A percentile compares a stretch with the other conserved stretches of the same genome.
Evolutionary conservation across 169 alveolate genomes (phyloP).

Genomic region (Plasmodium reichenowi): DNA sequence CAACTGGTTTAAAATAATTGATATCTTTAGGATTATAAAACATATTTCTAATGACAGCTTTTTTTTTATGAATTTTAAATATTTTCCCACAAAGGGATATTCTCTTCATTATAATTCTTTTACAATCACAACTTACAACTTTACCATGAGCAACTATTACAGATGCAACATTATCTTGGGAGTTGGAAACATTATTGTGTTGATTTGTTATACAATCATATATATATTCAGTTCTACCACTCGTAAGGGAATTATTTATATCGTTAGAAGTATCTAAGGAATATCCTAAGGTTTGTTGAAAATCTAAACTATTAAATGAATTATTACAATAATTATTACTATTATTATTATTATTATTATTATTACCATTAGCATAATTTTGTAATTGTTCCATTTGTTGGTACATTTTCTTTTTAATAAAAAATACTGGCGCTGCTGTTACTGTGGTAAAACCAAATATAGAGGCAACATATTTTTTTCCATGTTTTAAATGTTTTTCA

Average conservation of each 20-base stretch:
- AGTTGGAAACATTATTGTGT: not conserved
- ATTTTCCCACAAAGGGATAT: conserved; percentile 98
- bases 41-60: conserved; percentile 98
- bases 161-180: not conserved
- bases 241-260: not conserved
- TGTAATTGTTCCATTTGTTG: conserved; percentile 5
- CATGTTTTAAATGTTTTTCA: conserved; percentile 75
- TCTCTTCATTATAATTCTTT: conserved; percentile 95
- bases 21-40: conserved; percentile 97
- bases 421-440: conserved; percentile 81
- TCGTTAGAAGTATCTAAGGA: not conserved
- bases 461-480: conserved; percentile 85
- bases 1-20: conserved; percentile 97
- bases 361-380: not conserved
- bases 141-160: conserved; percentile 90
- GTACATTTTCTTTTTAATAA: conserved; percentile 26
- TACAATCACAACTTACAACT: conserved; percentile 93
- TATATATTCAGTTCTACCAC: not conserved
- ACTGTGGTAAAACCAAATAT: conserved; percentile 86
- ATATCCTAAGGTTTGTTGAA: not conserved
- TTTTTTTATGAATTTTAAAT: conserved; percentile 94
- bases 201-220: too few relatives aligned
- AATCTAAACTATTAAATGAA: not conserved
- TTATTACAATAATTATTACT: too few relatives aligned
- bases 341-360: not conserved